Percentiles rank a stretch among this genome's conserved stretches.
phyloP scores from a whole-genome alignment of 2,329 filamentous ascomycete species.

The Phialocephala sp. region DNA sequence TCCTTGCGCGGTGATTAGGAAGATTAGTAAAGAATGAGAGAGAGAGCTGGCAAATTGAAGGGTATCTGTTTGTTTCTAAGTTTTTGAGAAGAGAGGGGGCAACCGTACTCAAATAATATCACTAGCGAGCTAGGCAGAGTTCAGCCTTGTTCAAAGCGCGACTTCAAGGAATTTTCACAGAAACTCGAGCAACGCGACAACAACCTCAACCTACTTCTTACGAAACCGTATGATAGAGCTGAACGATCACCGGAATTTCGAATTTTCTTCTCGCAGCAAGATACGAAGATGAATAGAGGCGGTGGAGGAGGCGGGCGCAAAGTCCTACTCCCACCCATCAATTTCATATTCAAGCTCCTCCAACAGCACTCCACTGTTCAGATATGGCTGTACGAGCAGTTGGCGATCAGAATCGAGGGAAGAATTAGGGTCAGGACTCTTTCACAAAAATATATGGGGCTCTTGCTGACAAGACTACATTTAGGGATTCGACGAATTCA shows the following conservation, averaged over 20 bases:
- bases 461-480: conserved; percentile 47
- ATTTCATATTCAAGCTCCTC: conserved; percentile 93
- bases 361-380: conserved; percentile 78
- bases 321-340: conserved; percentile 78
- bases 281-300: conserved; percentile 43
- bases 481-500: conserved; percentile 97
- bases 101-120: background rate
- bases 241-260: background rate
- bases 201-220: background rate
- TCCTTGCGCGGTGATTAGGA: background rate
- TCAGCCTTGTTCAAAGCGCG: conserved; percentile 6
- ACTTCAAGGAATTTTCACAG: conserved; percentile 8
- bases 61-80: conserved; percentile 9
- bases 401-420: conserved; percentile 91
- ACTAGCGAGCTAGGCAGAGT: conserved; percentile 4
- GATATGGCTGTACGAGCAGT: conserved; percentile 97
- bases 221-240: background rate
- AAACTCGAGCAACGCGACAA: conserved; percentile 1
- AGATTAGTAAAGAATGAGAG: background rate
- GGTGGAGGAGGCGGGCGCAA: conserved; percentile 56
- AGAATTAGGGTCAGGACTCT: conserved; percentile 80
- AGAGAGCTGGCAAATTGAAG: background rate
- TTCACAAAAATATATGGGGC: background rate
- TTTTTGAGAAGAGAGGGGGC: background rate
- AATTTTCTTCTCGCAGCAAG: background rate